phyloP scores from a whole-genome alignment of 2,329 filamentous ascomycete species.

The Dactylellina cionopaga region DNA sequence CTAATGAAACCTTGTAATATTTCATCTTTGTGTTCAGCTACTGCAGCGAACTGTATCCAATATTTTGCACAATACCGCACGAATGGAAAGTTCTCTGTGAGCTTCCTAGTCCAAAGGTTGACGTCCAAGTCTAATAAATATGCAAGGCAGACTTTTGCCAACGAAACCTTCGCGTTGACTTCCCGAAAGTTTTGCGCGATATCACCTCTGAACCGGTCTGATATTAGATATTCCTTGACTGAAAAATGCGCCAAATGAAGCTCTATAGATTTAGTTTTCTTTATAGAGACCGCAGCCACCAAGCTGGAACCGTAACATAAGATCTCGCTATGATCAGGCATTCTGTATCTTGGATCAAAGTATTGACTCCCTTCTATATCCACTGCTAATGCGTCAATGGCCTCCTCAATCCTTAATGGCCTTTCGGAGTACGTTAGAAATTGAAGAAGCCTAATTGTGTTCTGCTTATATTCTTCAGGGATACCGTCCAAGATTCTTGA shows the following conservation, averaged over 20 bases:
- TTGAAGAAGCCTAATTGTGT: no score
- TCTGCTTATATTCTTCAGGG: conserved; percentile 22
- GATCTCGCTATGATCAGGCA: conserved; percentile 57
- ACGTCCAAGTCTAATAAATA: conserved; percentile 45
- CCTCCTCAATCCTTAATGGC: no score
- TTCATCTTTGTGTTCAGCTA: conserved; percentile 41
- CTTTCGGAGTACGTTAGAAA: no score
- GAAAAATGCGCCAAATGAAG: conserved; percentile 58
- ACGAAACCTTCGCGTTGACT: no score
- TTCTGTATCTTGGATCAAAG: conserved; percentile 57
- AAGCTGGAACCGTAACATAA: conserved; percentile 56
- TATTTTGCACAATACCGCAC: conserved; percentile 54
- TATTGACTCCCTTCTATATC: conserved; percentile 49
- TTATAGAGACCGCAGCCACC: conserved; percentile 50
- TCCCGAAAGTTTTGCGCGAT: no score
- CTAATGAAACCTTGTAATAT: background rate
- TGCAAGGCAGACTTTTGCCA: no score
- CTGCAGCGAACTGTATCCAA: conserved; percentile 51
- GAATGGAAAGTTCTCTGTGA: conserved; percentile 49
- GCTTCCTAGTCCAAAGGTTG: background rate
- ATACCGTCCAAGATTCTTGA: conserved; percentile 56
- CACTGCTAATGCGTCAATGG: conserved; percentile 58
- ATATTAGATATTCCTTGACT: no score
- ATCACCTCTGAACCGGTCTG: no score
- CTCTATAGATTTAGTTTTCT: background rate